These are phyloP conservation scores for Lactarius indigo DNA, from an alignment of 768 basidiomycete species.

Conservation along the genomic window DNA sequence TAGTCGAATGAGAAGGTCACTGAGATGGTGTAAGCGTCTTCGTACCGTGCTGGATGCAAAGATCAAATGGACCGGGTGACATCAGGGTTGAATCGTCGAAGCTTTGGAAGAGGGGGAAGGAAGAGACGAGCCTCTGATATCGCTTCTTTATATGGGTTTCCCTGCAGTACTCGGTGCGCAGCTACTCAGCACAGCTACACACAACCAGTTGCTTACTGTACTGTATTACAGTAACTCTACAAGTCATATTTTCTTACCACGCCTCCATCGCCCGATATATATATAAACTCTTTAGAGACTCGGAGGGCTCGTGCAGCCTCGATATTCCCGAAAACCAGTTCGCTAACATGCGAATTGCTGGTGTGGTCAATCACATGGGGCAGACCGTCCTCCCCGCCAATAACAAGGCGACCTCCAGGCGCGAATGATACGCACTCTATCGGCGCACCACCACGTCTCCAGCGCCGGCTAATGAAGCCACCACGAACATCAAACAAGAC, in stretches of 20 bases:
- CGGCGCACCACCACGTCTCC: slow-evolving; percentile 19
- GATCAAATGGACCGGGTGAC: slow-evolving; percentile 50
- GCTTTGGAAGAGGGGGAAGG: slow-evolving; percentile 4
- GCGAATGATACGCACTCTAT: slow-evolving; percentile 15
- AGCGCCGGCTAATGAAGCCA: slow-evolving; percentile 8
- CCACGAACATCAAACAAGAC: slow-evolving; percentile 19
- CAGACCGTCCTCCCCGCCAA: slow-evolving; percentile 26
- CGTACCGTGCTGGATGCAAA: slow-evolving; percentile 61
- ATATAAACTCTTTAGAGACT: slow-evolving; percentile 12
- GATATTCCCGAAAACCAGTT: slow-evolving; percentile 26
- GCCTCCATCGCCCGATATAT: slow-evolving; percentile 24
- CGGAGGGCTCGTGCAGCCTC: slow-evolving; percentile 22
- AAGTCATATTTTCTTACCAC: slow-evolving; percentile 23
- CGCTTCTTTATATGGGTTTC: background rate
- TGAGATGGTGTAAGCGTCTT: background rate
- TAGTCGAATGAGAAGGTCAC: slow-evolving; percentile 2
- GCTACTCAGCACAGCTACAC: slow-evolving; percentile 1
- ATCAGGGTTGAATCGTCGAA: slow-evolving; percentile 34
- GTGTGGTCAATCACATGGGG: slow-evolving; percentile 18
- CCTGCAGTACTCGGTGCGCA: background rate
- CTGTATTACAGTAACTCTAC: background rate
- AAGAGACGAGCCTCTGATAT: background rate
- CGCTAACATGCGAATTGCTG: slow-evolving; percentile 6
- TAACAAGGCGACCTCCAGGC: slow-evolving; percentile 10
- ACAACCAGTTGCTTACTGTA: background rate